Base-by-base conservation (phyloP, 768 basidiomycete genomes). In the Trametes elegans region DNA sequence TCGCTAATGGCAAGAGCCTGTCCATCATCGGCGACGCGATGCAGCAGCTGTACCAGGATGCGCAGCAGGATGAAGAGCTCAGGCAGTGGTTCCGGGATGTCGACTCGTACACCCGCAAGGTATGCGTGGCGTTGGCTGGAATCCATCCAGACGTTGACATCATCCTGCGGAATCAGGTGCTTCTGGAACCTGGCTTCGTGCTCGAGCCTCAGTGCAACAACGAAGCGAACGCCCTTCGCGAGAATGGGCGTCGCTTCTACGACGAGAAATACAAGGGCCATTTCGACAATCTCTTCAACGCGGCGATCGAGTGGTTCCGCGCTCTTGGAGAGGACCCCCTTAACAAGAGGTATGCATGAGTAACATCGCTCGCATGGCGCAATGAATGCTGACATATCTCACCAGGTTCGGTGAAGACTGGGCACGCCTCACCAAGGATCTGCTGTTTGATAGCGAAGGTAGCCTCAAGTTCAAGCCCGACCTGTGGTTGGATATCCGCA, bases 401-500 rank as follows among this genome's bases (percentile, higher is more conserved):
- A 19, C 18, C 11, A 62, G 62, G 13, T 87, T 97, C 64, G 92
- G 90, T 23, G 79, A 90, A 52, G 91, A 94, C 67, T 90, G 85
- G 85, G 83, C 81, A 0, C 77, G 88, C 7, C 76, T 96, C 21
- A 91, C 90, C 32, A 84, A 79, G 60, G 90, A 96, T 61, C 66
- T 98, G n/a, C 75, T 97, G 11, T 90, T 93, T 58, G 76, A 89
- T 61, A 74, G 71, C 40, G 89, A 95, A 58, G 95, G 94, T 7
- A 82, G 81, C 57, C 76, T 97, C 53, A 84, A 84, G 68, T 97
- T 93, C 80, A 97, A 98, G 76, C 81, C 85, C 3, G 80, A 87
- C 28, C 74, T 98, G 2, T 92, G 95, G 95, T 81, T 82, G 62
- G 95, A 98, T 67, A 82, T 98, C 40, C 77, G 93, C 32, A 78